Evolutionary conservation across 176 grass and related monocot genomes (phyloP).

Genomic region (Triticum monococcum): DNA sequence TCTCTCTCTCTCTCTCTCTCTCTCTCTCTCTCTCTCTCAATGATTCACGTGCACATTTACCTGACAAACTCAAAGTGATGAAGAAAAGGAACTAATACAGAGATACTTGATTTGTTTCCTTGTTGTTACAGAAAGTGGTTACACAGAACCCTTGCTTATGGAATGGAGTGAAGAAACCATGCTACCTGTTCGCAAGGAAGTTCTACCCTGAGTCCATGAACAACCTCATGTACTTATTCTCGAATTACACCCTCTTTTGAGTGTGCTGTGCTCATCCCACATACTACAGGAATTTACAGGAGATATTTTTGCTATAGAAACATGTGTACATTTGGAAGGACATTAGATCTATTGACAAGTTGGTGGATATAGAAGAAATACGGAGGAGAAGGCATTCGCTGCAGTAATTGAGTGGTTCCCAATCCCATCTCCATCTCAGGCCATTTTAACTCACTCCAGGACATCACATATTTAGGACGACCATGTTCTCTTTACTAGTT

Average conservation of each 20-base stretch:
- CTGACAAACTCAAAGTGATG: background rate
- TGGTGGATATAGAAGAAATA: conserved; percentile 26
- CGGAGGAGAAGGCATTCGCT: conserved; percentile 17
- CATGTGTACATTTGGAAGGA: conserved; percentile 44
- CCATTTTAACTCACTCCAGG: conserved; percentile 10
- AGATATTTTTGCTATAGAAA: conserved; percentile 16
- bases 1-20: background rate
- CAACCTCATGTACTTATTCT: conserved; percentile 53
- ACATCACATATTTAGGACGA: background rate
- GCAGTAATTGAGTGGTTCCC: conserved; percentile 13
- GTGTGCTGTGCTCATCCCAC: background rate
- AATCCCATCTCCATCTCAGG: background rate
- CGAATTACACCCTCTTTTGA: conserved; percentile 58
- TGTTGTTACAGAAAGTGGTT: conserved; percentile 52
- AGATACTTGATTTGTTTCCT: background rate
- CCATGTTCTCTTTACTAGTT: conserved; percentile 21
- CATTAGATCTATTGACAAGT: conserved; percentile 35
- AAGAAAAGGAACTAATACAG: background rate
- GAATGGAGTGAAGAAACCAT: conserved; percentile 65
- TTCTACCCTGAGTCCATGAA: conserved; percentile 70
- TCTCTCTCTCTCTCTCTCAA: background rate
- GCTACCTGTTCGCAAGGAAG: conserved; percentile 74
- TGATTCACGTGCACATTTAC: background rate
- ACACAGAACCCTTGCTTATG: conserved; percentile 58
- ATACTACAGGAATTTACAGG: conserved; percentile 28